These are phyloP conservation scores for Cryomyces minteri DNA, from an alignment of 495 filamentous ascomycete genomes.

Conservation along the genomic window DNA sequence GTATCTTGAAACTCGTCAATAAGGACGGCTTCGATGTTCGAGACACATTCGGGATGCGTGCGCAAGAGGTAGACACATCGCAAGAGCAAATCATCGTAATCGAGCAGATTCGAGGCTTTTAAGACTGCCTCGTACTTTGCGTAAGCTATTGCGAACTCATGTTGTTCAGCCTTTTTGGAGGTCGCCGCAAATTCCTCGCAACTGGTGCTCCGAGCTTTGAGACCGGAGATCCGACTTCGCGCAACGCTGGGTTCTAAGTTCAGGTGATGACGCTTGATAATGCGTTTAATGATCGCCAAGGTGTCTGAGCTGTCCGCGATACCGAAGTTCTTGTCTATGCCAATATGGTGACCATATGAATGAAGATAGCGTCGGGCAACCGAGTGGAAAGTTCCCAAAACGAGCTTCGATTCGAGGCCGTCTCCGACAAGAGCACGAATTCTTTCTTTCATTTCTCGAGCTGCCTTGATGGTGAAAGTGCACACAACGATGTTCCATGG, in stretches of 20 bases:
- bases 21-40: conserved; percentile 77
- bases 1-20: conserved; percentile 99
- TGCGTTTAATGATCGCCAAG: conserved; percentile 56
- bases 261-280: conserved; percentile 43
- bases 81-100: conserved; percentile 88
- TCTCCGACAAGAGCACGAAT: conserved; percentile 64
- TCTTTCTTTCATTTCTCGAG: conserved; percentile 86
- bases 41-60: conserved; percentile 64
- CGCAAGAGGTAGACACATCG: conserved; percentile 68
- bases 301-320: conserved; percentile 84
- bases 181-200: conserved; percentile 24
- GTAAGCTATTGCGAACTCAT: conserved; percentile 60
- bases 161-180: conserved; percentile 38
- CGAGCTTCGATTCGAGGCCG: conserved; percentile 54
- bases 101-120: conserved; percentile 61
- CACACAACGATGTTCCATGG: conserved; percentile 92
- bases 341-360: conserved; percentile 73
- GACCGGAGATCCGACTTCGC: conserved; percentile 61
- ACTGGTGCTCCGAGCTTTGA: conserved; percentile 55
- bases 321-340: conserved; percentile 64
- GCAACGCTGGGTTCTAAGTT: conserved; percentile 51
- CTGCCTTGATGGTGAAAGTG: conserved; percentile 95
- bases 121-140: conserved; percentile 62
- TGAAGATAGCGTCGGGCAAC: conserved; percentile 76
- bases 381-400: conserved; percentile 92